Base-by-base conservation (phyloP, 2,329 filamentous ascomycete genomes). In the Aspergillus hortae region DNA sequence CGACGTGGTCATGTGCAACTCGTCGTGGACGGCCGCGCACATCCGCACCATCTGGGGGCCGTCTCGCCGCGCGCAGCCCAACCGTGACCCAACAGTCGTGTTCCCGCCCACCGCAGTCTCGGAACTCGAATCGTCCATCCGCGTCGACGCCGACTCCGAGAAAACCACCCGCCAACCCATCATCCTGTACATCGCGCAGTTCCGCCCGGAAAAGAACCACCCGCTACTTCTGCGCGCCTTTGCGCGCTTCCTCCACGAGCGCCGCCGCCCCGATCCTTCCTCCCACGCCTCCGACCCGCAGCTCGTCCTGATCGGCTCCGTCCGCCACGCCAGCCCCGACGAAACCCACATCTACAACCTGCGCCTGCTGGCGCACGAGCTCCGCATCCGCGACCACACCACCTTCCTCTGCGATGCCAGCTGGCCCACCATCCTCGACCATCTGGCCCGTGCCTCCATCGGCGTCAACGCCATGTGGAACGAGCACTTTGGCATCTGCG, bases 381-480 rank as follows among this genome's bases (percentile, higher is more conserved):
- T 97, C 27, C 82, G 86, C 51, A 87, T 97, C 70, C 89, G 89
- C 65, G 87, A 95, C 48, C 78, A 81, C 12, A 91, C 96, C 41
- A 84, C 90, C 52, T 99, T 99, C 68, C 83, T 95, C 57, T 86
- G 91, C 51, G 92, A 99, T 68, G 92, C 90, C 0, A 85, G 88
- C 23, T 99, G 92, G 91, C 84, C 88, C 3, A 83, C 90, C 60
- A 89, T 99, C 48, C 78, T 96, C 9, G 81, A 88, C 30, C 91
- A 89, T 83, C 77, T 97, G 55, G 77, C 83, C 48, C 84, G 78
- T 56, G 86, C 88, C 4, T 92, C 85, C 15, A 83, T 99, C 1
- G 94, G 94, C 46, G 91, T 95, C 27, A 99, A 99, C 63, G 90
- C 89, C 65, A 99, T 99, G 94, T 99, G 94, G 92, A 97, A 96